Conservation (phyloP, 2,329 filamentous ascomycete species). For the Talaromyces albobiverticillius region DNA sequence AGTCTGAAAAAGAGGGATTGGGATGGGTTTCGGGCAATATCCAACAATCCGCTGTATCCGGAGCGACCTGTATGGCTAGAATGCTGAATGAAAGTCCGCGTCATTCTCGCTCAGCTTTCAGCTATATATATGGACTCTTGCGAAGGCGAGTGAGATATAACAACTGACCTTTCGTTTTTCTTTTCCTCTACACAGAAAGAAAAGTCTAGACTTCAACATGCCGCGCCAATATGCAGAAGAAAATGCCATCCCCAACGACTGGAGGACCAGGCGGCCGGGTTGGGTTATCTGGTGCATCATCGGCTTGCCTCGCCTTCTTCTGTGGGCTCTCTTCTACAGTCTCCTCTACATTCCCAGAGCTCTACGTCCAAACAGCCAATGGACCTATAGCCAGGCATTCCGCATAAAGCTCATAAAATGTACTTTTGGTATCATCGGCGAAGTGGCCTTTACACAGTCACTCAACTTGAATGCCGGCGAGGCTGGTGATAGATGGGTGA, state of each 20-base stretch:
- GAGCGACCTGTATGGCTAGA: too few species aligned
- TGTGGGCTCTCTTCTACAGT: not conserved
- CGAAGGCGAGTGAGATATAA: too few species aligned
- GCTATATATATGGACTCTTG: too few species aligned
- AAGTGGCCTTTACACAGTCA: not conserved
- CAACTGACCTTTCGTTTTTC: too few species aligned
- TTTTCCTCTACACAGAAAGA: too few species aligned
- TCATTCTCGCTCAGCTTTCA: too few species aligned
- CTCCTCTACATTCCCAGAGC: conserved; percentile 1
- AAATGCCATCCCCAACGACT: not conserved
- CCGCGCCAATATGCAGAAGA: not conserved
- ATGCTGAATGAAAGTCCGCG: too few species aligned
- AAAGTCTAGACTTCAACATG: too few species aligned
- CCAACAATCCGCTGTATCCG: too few species aligned
- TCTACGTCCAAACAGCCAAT: conserved; percentile 2
- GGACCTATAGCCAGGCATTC: conserved; percentile 9
- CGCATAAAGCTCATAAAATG: not conserved
- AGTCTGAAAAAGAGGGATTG: too few species aligned
- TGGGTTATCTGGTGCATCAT: conserved; percentile 2
- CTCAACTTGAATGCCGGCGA: not conserved
- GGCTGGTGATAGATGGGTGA: not conserved
- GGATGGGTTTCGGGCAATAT: too few species aligned
- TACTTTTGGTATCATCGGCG: not conserved
- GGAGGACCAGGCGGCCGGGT: conserved; percentile 10
- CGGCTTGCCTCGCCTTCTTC: not conserved